phyloP scores from a whole-genome alignment of 352 stramenopile species.

The Pythium sukuiense region DNA sequence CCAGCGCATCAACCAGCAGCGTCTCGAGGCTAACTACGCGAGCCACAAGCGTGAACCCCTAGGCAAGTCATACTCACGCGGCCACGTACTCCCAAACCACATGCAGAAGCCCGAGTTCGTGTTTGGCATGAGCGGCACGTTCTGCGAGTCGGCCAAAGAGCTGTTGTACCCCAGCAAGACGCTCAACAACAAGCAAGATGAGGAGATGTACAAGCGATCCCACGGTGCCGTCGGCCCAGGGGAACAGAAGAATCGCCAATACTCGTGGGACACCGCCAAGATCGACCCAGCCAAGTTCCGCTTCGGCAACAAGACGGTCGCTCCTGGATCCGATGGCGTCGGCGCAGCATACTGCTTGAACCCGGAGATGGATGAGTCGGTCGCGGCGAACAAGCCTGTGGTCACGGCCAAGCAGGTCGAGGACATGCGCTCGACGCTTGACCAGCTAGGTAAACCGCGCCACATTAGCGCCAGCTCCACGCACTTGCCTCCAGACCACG shows the following conservation, averaged over 20 bases:
- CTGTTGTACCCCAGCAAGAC: slow-evolving; percentile 69
- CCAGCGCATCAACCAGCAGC: slow-evolving; percentile 65
- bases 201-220: slow-evolving; percentile 74
- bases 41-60: slow-evolving; percentile 81
- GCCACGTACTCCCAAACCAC: slow-evolving; percentile 62
- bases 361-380: slow-evolving; percentile 66
- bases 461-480: slow-evolving; percentile 52
- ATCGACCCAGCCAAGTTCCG: slow-evolving; percentile 70
- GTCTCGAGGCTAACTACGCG: slow-evolving; percentile 75
- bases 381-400: slow-evolving; percentile 26
- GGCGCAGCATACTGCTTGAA: slow-evolving; percentile 63
- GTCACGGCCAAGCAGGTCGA: slow-evolving; percentile 71
- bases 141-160: slow-evolving; percentile 83
- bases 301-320: slow-evolving; percentile 62
- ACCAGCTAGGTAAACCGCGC: slow-evolving; percentile 71
- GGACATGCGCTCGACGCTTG: slow-evolving; percentile 67
- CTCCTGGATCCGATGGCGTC: slow-evolving; percentile 39
- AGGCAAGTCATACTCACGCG: slow-evolving; percentile 62
- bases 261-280: slow-evolving; percentile 69
- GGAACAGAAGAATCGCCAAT: slow-evolving; percentile 86
- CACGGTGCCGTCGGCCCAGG: slow-evolving; percentile 78
- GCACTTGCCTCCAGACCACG: slow-evolving; percentile 44
- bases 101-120: slow-evolving; percentile 58
- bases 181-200: slow-evolving; percentile 59
- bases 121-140: slow-evolving; percentile 64